phyloP scores from a whole-genome alignment of 768 basidiomycete genomes.

The Wakefieldia striispora region DNA sequence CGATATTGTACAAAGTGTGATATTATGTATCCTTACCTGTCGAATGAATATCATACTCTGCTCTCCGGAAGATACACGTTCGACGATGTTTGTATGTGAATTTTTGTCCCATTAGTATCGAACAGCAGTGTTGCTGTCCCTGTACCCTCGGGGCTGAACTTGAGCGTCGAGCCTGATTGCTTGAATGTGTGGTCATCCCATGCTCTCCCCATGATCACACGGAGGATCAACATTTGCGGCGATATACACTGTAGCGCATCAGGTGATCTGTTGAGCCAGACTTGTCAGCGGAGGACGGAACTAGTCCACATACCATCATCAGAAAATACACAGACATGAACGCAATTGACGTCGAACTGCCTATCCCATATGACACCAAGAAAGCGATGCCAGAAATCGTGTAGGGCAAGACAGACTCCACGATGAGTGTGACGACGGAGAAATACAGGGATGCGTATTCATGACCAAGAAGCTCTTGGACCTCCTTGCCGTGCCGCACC shows the following conservation, averaged over 20 bases:
- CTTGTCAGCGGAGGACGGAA: too few relatives aligned
- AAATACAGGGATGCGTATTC: constrained; percentile 21
- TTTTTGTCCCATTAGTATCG: neutral
- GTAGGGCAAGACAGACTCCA: constrained; percentile 26
- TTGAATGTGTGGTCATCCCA: neutral
- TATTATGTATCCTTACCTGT: too few relatives aligned
- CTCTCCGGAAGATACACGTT: neutral
- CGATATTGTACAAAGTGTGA: too few relatives aligned
- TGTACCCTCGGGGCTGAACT: neutral
- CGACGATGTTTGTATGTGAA: neutral
- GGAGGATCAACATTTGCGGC: constrained; percentile 12
- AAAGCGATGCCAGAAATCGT: constrained; percentile 26
- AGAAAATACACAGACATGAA: constrained; percentile 14
- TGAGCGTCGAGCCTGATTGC: neutral
- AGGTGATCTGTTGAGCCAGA: neutral
- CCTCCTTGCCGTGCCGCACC: constrained; percentile 3
- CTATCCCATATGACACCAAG: constrained; percentile 15
- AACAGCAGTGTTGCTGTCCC: neutral
- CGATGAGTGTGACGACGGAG: constrained; percentile 4
- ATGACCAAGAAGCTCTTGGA: constrained; percentile 10
- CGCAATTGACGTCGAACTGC: constrained; percentile 9
- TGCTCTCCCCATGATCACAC: constrained; percentile 1
- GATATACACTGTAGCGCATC: constrained; percentile 7
- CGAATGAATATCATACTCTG: neutral
- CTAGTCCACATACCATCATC: constrained; percentile 17